phyloP scores from a whole-genome alignment of 768 basidiomycete species.

The Neoboletus brunneissimus region DNA sequence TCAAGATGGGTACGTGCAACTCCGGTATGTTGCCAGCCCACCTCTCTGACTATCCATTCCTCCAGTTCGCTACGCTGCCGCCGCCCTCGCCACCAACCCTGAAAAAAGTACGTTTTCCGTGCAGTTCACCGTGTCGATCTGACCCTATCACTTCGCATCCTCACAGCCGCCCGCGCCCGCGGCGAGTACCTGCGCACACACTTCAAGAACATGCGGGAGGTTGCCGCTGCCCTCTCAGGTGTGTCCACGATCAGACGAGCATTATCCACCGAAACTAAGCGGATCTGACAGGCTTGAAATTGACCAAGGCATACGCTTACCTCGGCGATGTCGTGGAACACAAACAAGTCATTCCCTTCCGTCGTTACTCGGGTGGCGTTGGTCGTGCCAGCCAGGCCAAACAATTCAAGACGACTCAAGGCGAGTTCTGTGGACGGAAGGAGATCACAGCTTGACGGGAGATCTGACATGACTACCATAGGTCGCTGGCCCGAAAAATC shows the following conservation, averaged over 20 bases:
- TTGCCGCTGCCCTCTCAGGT: slow-evolving; percentile 92
- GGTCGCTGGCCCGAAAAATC: slow-evolving; percentile 99
- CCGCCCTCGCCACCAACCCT: slow-evolving; percentile 83
- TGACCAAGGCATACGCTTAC: slow-evolving; percentile 94
- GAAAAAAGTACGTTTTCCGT: slow-evolving; percentile 76
- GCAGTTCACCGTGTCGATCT: slow-evolving; percentile 1
- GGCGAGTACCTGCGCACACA: slow-evolving; percentile 98
- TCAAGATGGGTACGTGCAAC: slow-evolving; percentile 62
- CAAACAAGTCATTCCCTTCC: slow-evolving; percentile 96
- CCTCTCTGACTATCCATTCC: slow-evolving; percentile 17
- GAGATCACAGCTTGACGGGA: background rate
- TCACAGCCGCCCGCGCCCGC: slow-evolving; percentile 81
- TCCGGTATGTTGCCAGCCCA: slow-evolving; percentile 12
- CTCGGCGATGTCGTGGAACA: slow-evolving; percentile 93
- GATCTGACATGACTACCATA: slow-evolving; percentile 30
- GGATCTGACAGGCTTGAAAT: slow-evolving; percentile 66
- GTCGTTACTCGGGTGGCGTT: slow-evolving; percentile 92
- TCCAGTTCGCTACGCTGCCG: slow-evolving; percentile 91
- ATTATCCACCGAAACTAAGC: slow-evolving; percentile 1
- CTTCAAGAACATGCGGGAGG: slow-evolving; percentile 99
- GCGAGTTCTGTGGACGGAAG: slow-evolving; percentile 44
- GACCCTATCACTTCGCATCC: slow-evolving; percentile 5
- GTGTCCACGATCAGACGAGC: slow-evolving; percentile 23
- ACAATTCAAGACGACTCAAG: slow-evolving; percentile 95
- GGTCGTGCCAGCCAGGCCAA: slow-evolving; percentile 94